Conservation (phyloP, 129 eudicot genomes). For the Sambucus nigra region DNA sequence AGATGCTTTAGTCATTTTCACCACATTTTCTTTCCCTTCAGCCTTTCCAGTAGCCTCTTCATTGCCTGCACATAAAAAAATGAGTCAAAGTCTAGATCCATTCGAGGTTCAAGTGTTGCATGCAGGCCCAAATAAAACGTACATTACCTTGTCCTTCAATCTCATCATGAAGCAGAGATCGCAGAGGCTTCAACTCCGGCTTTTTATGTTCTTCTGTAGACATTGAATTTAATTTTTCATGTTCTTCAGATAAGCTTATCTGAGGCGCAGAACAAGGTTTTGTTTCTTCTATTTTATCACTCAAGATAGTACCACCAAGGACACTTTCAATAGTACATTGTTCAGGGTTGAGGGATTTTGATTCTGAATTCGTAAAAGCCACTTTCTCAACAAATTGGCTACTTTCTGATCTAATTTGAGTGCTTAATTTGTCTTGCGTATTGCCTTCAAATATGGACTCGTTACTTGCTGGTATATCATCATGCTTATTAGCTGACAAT, state of each 20-base stretch:
- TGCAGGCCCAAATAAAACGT: background rate
- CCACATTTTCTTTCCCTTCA: slow-evolving; percentile 23
- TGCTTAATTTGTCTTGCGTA: slow-evolving; percentile 6
- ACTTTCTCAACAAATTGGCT: slow-evolving; percentile 1
- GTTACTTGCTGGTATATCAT: slow-evolving; percentile 2
- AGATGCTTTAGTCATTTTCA: slow-evolving; percentile 3
- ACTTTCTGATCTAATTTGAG: background rate
- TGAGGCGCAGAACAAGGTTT: slow-evolving; percentile 14
- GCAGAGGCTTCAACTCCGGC: slow-evolving; percentile 25
- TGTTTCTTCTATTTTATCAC: slow-evolving; percentile 13
- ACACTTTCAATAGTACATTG: background rate
- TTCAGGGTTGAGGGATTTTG: background rate
- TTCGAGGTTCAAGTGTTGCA: background rate
- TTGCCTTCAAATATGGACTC: slow-evolving; percentile 9
- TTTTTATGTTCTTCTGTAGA: slow-evolving; percentile 12
- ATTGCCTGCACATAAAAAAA: slow-evolving; percentile 21
- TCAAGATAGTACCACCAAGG: background rate
- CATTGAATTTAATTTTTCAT: slow-evolving; percentile 19
- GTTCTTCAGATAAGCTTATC: slow-evolving; percentile 15
- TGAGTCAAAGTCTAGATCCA: background rate
- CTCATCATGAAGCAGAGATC: slow-evolving; percentile 22
- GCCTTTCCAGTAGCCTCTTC: slow-evolving; percentile 22
- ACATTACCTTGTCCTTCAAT: slow-evolving; percentile 39
- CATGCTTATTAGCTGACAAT: background rate
- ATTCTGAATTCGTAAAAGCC: slow-evolving; percentile 3